Evolutionary conservation across 805 yeast genomes (phyloP).

Genomic region (Wickerhamiella occidentalis): DNA sequence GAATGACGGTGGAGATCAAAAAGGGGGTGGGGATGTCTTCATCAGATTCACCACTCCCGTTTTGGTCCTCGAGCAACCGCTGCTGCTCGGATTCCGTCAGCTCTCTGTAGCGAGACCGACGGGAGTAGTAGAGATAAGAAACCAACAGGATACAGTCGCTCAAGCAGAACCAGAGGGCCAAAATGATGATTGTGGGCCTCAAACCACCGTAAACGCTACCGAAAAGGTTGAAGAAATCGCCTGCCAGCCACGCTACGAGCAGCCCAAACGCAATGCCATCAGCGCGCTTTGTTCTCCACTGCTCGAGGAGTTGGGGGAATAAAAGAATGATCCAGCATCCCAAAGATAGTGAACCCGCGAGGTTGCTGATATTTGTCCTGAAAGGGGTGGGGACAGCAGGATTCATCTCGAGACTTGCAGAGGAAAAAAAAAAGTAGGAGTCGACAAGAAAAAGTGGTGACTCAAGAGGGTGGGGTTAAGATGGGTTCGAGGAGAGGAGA

Average conservation of each 20-base stretch:
- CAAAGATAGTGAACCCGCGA: slow-evolving; percentile 56
- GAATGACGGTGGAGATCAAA: slow-evolving; percentile 36
- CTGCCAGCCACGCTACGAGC: slow-evolving; percentile 55
- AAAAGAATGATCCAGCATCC: slow-evolving; percentile 73
- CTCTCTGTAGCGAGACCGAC: slow-evolving; percentile 12
- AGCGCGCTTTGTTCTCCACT: slow-evolving; percentile 59
- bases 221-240: slow-evolving; percentile 53
- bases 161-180: slow-evolving; percentile 67
- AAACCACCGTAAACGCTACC: slow-evolving; percentile 63
- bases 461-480: not conserved
- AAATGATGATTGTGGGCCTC: slow-evolving; percentile 53
- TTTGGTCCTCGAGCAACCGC: slow-evolving; percentile 14
- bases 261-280: slow-evolving; percentile 67
- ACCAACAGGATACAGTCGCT: slow-evolving; percentile 50
- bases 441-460: not conserved
- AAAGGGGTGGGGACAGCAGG: slow-evolving; percentile 17
- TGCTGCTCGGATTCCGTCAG: slow-evolving; percentile 16
- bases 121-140: slow-evolving; percentile 45
- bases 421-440: not conserved
- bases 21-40: slow-evolving; percentile 14
- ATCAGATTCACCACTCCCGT: not conserved
- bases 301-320: slow-evolving; percentile 68
- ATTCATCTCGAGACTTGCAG: not conserved
- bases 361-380: slow-evolving; percentile 42
- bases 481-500: no score